Base-by-base conservation (phyloP, 2,329 filamentous ascomycete genomes). In the Exophiala calicioides region DNA sequence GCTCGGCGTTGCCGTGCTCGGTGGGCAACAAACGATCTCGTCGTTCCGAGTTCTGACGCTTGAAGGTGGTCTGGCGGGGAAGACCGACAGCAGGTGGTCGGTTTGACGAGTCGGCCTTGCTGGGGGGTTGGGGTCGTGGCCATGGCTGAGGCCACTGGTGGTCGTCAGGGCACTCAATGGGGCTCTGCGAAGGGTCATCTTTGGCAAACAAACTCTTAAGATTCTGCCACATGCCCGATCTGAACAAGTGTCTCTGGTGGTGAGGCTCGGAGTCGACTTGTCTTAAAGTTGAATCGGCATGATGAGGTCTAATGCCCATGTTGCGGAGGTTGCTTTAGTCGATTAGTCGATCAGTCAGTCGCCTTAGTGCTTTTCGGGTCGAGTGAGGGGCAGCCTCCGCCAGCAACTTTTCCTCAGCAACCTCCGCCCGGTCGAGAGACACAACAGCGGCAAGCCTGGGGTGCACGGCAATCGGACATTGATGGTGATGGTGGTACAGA, bases 41-140 rank as follows among this genome's bases (percentile, higher is more conserved):
- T 53, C 80, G 78, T 68, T 95, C 90, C 20, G 88, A 91, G 63
- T 86, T 80, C 65, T 91, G 88, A 59, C 90, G 81, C 67, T 84
- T 86, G 68, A 94, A 90, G 0, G 88, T 94, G 59, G 85, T 81
- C 3, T 83, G 75, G 37, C 88, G 80, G 29, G 89, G 88, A 27
- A 95, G 71, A 12, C 85, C 85, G 13, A 89, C 85, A 12, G 90
- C 81, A n/a, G 89, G 87, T 26, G 56, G 56, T 19, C 47, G 48
- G 31, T 30, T 34, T 40, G 47, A 41, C 18, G 50, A 41, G 26
- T 55, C 51, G n/a, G 23, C 34, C 18, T 46, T 44, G 18, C 13
- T 41, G 24, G 37, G 38, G 40, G 47, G 42, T n/a, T 32, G 35
- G 23, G 23, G 13, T 24, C 49, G 39, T 19, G 41, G 15, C 52